Evolutionary conservation across 495 filamentous ascomycete genomes (phyloP).

Genomic region (Amniculicola lignicola): DNA sequence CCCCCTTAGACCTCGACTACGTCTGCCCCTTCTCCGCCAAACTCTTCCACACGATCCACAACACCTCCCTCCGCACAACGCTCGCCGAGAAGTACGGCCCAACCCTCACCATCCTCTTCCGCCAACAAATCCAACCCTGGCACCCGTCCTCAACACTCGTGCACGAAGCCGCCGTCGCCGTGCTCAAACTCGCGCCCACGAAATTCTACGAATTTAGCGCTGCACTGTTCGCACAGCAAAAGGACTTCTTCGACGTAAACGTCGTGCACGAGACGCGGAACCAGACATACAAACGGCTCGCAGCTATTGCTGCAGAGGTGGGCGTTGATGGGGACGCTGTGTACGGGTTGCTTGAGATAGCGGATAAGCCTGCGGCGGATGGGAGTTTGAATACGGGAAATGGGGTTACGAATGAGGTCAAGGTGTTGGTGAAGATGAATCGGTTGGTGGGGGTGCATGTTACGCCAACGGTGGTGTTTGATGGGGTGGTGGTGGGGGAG

Average conservation of each 20-base stretch:
- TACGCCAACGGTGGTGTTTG: slow-evolving; percentile 82
- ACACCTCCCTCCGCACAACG: slow-evolving; percentile 55
- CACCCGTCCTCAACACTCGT: slow-evolving; percentile 83
- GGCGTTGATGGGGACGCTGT: slow-evolving; percentile 66
- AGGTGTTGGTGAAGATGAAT: slow-evolving; percentile 73
- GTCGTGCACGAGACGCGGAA: slow-evolving; percentile 81
- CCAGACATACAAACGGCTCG: slow-evolving; percentile 73
- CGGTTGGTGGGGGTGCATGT: slow-evolving; percentile 79
- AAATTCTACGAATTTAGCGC: slow-evolving; percentile 76
- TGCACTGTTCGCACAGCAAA: slow-evolving; percentile 67
- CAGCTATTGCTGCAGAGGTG: slow-evolving; percentile 61
- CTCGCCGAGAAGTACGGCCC: slow-evolving; percentile 56
- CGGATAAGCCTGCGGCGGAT: slow-evolving; percentile 58
- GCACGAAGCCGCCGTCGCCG: slow-evolving; percentile 83
- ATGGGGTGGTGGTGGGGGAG: slow-evolving; percentile 69
- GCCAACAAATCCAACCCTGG: slow-evolving; percentile 94
- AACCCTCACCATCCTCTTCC: slow-evolving; percentile 70
- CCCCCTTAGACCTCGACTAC: slow-evolving; percentile 69
- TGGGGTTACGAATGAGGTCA: slow-evolving; percentile 76
- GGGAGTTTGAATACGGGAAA: slow-evolving; percentile 75
- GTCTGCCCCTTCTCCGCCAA: slow-evolving; percentile 58
- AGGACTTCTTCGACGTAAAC: slow-evolving; percentile 74
- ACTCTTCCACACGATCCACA: slow-evolving; percentile 47
- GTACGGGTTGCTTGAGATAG: slow-evolving; percentile 61
- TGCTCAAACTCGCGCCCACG: slow-evolving; percentile 61